These are phyloP conservation scores for Globisporangium barbulae DNA, from an alignment of 352 stramenopile species.

Conservation along the genomic window DNA sequence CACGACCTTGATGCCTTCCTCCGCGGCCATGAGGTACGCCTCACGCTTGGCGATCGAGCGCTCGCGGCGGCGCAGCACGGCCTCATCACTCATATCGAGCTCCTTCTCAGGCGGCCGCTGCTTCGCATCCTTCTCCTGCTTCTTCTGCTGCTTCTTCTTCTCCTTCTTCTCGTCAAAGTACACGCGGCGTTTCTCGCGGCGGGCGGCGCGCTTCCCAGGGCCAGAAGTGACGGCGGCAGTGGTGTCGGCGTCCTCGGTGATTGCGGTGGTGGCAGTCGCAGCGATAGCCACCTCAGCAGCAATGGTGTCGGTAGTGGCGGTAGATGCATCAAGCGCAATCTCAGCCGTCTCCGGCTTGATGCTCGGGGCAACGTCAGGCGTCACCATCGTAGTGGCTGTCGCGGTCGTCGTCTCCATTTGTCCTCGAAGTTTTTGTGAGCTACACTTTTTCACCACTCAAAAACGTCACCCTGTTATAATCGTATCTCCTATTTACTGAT, in stretches of 20 bases:
- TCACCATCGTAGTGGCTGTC: too few relatives aligned
- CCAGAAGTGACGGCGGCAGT: background rate
- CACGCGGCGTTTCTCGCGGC: constrained; percentile 55
- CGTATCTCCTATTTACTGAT: too few relatives aligned
- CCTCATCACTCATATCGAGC: constrained; percentile 79
- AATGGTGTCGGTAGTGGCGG: background rate
- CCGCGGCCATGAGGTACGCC: constrained; percentile 74
- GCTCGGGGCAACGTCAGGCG: background rate
- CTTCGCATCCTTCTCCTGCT: constrained; percentile 35
- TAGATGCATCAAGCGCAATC: background rate
- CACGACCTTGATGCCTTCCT: constrained; percentile 80
- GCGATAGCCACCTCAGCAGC: background rate
- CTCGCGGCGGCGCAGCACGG: constrained; percentile 59
- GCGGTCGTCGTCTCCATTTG: too few relatives aligned
- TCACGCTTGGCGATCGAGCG: constrained; percentile 67
- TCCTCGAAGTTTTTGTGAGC: too few relatives aligned
- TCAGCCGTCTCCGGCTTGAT: background rate
- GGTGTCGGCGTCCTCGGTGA: constrained; percentile 1
- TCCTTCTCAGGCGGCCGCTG: constrained; percentile 34
- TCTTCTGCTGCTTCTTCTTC: constrained; percentile 80
- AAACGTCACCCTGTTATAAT: too few relatives aligned
- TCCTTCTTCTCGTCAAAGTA: constrained; percentile 81
- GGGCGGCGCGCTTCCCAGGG: constrained; percentile 49
- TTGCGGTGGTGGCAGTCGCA: background rate
- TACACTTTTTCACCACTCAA: too few relatives aligned